These are phyloP conservation scores for Fusarium irregulare DNA, from an alignment of 2,329 filamentous ascomycete genomes.

Conservation along the genomic window DNA sequence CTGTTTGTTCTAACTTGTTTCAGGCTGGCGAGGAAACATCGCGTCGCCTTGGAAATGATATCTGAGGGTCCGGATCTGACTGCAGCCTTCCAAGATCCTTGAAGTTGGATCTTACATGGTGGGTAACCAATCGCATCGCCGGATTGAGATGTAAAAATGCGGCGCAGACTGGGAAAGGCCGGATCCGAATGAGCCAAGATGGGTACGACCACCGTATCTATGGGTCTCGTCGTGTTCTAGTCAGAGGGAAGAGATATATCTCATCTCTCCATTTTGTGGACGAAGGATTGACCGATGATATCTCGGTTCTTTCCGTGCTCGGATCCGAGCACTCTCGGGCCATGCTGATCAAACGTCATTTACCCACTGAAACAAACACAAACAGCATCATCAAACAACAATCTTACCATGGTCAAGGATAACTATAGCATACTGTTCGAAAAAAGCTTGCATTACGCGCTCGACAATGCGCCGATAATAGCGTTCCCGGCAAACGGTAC, in stretches of 20 bases:
- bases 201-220: not conserved
- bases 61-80: not conserved
- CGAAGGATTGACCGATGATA: not conserved
- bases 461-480: not conserved
- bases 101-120: not conserved
- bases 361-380: not conserved
- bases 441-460: fast-evolving
- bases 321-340: not conserved
- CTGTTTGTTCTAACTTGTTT: not conserved
- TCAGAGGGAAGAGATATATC: too few relatives aligned
- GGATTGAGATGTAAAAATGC: not conserved
- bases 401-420: not conserved
- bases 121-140: not conserved
- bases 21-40: not conserved
- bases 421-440: not conserved
- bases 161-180: not conserved
- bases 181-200: not conserved
- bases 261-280: too few relatives aligned
- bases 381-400: not conserved
- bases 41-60: not conserved
- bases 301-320: not conserved
- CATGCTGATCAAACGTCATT: not conserved
- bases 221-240: not conserved
- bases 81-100: not conserved
- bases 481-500: not conserved